Evolutionary conservation across 1,284 basidiomycete genomes (phyloP), one percentile per base, ranked within the genome.

Genomic region (Vanrija sp.): DNA sequence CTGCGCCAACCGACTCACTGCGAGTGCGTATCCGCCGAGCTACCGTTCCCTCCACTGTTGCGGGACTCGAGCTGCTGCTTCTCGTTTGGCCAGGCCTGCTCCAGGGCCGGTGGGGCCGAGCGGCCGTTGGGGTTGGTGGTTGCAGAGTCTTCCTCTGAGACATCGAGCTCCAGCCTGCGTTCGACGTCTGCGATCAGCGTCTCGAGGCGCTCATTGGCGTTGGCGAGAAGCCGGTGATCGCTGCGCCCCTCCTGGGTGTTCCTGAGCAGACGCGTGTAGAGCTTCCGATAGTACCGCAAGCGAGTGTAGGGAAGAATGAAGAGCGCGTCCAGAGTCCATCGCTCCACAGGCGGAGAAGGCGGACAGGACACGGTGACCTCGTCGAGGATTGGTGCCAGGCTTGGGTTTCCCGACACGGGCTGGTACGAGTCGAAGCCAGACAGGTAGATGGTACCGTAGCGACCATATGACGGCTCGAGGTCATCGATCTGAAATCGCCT

Each of bases 281-380:
- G 81, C 73, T 89, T 94, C 72, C 86, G 88, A 81, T 97, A 98
- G 76, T 98, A 98, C 65, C 86, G 86, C 55, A 98, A 78, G 26
- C 95, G 85, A 15, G 81, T 80, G 67, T 87, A 88, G 0, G 95
- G 95, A 6, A 97, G 82, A 6, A 89, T 78, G 78, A 98, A 98
- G 21, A 98, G 81, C 12, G 83, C 79, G 67, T 97, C 93, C 7
- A 98, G 79, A 0, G 91, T 88, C 93, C 94, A 98, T 9, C 70
- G 69, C 38, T 64, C 54, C 14, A 71, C 56, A 9, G 72, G 72
- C 26, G 80, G 79, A 12, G 81, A 73, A 1, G 84, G 82, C 1
- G 84, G 85, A 62, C 80, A 84, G 16, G 81, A 73, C 1, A 77
- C 74, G 0, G 91, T 89, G 63, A 95, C 88, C 10, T 84, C 81